Evolutionary conservation across 2,329 filamentous ascomycete species (phyloP).

Genomic region (Zopfia rhizophila): DNA sequence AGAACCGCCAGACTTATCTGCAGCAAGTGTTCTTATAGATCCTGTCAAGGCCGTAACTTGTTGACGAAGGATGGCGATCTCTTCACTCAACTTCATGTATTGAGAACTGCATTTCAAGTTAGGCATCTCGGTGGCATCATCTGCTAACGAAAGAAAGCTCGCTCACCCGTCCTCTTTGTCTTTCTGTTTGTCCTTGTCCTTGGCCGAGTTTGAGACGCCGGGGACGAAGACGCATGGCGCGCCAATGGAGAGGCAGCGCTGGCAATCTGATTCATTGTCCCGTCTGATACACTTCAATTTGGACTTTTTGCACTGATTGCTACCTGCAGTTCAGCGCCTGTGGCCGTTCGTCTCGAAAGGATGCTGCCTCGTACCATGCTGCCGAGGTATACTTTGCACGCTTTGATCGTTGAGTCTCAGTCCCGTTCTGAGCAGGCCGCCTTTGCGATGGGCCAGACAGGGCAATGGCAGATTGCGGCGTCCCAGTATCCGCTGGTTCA

Average conservation of each 20-base stretch:
- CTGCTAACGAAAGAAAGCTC: too few relatives aligned
- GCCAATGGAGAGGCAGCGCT: constrained; percentile 26
- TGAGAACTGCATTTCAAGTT: too few relatives aligned
- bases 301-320: constrained; percentile 32
- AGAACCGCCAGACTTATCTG: background rate
- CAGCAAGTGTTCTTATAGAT: constrained; percentile 16
- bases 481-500: too few relatives aligned
- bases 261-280: constrained; percentile 23
- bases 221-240: constrained; percentile 24
- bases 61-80: constrained; percentile 24
- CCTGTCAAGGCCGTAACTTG: constrained; percentile 23
- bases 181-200: constrained; percentile 15
- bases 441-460: constrained; percentile 25
- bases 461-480: too few relatives aligned
- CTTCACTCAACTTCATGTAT: constrained; percentile 19
- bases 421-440: constrained; percentile 20
- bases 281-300: constrained; percentile 30
- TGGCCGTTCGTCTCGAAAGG: constrained; percentile 1
- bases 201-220: constrained; percentile 20
- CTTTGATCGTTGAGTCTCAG: constrained; percentile 20
- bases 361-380: constrained; percentile 24
- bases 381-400: constrained; percentile 33
- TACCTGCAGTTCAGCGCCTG: too few relatives aligned
- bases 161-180: too few relatives aligned
- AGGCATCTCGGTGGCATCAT: too few relatives aligned